Conservation (phyloP, 805 yeast species). For the Lipomyces chichibuensis region DNA sequence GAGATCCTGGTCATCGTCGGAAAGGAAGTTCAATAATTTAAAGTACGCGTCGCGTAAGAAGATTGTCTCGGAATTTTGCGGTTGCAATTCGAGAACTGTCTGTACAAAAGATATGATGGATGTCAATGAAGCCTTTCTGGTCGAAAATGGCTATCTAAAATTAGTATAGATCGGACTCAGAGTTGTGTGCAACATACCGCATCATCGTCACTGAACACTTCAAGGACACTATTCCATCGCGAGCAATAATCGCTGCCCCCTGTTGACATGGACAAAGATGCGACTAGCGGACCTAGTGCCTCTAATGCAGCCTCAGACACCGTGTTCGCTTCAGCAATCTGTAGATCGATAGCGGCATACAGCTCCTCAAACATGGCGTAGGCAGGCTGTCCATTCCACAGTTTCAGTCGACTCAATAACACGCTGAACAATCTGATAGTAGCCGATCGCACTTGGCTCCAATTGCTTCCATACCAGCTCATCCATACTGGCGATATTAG, state of each 20-base stretch:
- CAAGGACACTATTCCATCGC: conserved; percentile 43
- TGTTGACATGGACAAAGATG: conserved; percentile 14
- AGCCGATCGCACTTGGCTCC: conserved; percentile 40
- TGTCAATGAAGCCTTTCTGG: conserved; percentile 52
- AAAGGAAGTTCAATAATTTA: conserved; percentile 46
- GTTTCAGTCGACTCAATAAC: background rate
- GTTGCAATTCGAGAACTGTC: background rate
- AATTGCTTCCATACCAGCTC: conserved; percentile 11
- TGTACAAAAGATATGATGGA: conserved; percentile 48
- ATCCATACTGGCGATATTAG: conserved; percentile 11
- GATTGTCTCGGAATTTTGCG: background rate
- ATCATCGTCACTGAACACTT: conserved; percentile 48
- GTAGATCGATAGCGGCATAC: conserved; percentile 41
- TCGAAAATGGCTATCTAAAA: conserved; percentile 37
- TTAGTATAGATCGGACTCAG: background rate
- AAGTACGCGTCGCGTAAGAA: conserved; percentile 29
- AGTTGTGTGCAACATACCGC: conserved; percentile 18
- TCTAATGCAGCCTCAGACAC: conserved; percentile 55
- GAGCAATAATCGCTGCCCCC: background rate
- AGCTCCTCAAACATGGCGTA: conserved; percentile 40
- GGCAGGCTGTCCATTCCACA: conserved; percentile 9
- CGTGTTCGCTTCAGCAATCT: conserved; percentile 49
- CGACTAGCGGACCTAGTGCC: conserved; percentile 53
- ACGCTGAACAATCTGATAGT: conserved; percentile 36
- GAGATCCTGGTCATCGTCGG: conserved; percentile 70